Conservation (phyloP, 2,329 filamentous ascomycete species). For the Drechslerella dactyloides region DNA sequence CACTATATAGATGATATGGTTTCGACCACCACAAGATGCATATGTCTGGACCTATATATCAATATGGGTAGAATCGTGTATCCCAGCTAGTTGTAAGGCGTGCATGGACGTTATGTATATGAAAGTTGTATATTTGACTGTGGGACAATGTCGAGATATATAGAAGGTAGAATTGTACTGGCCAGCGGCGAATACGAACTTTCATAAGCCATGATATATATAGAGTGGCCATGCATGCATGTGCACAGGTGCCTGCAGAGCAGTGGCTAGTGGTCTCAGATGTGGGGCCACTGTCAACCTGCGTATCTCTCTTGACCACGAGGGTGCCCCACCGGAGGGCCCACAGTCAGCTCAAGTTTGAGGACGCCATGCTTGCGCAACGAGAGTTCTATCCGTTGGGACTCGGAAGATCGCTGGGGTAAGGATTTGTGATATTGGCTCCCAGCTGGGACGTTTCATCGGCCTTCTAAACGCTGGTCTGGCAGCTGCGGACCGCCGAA, state of each 20-base stretch:
- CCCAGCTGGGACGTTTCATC: background rate
- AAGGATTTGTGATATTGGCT: too few relatives aligned
- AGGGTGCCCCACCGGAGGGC: too few relatives aligned
- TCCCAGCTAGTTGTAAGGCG: too few relatives aligned
- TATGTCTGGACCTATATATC: too few relatives aligned
- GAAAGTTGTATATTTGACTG: too few relatives aligned
- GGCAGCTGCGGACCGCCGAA: background rate
- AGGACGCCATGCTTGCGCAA: background rate
- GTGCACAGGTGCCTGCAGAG: background rate
- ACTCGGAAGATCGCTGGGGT: background rate
- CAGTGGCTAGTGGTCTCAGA: background rate
- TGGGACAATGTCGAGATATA: background rate
- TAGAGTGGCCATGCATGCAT: background rate
- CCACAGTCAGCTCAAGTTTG: too few relatives aligned
- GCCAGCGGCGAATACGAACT: background rate
- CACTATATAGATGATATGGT: too few relatives aligned
- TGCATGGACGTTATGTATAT: too few relatives aligned
- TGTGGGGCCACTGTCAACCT: background rate
- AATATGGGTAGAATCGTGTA: too few relatives aligned
- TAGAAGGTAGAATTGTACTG: background rate
- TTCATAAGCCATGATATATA: background rate
- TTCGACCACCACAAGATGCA: too few relatives aligned
- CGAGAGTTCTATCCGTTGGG: background rate
- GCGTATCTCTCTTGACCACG: background rate
- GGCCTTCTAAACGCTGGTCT: conserved; percentile 1